Evolutionary conservation across 2,329 filamentous ascomycete species (phyloP), one percentile per base, ranked within the genome.

Genomic region (Metarhizium sp.): DNA sequence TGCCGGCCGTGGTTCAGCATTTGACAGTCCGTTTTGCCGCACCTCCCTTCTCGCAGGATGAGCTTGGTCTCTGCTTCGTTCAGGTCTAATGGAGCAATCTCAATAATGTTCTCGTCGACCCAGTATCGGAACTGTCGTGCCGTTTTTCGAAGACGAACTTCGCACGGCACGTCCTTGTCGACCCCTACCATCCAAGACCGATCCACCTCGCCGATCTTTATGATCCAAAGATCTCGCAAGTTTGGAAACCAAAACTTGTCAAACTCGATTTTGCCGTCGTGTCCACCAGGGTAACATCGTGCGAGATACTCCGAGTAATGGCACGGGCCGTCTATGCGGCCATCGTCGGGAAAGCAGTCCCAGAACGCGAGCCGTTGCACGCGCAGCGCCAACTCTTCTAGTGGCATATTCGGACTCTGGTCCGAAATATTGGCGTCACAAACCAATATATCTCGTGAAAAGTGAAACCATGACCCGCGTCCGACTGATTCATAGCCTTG

Each of bases 261-360:
- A 52, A 72, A 71, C 45, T 69, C 68, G 40, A 72, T 66, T 55
- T 64, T 64, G 52, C 68, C 65, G 57, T 64, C 63, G 43, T 64
- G 55, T 42, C 61, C 61, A 48, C 67, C 62, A 3, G 67, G 64
- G 54, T 69, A 71, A 50, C 64, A 67, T 20, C 62, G 61, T 3
- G 67, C 64, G 18, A 73, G 61, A 53, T 71, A 72, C n/a, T 65
- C 61, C 16, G 68, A 67, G 58, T 71, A 72, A 43, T 63, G 66
- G 25, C 63, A 61, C 8, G 66, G 67, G 3, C 64, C 62, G 47
- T 70, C 68, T 25, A 72, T 66, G 43, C 64, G 64, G 4, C 65
- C 67, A 47, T 73, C 71, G 55, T 73, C 70, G 1, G 69, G 70
- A 55, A 70, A 69, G 57, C 70, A 73, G 58, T 73, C 70, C 70